Base-by-base conservation (phyloP, 108 stramenopile genomes). In the Heterococcus sp. region DNA sequence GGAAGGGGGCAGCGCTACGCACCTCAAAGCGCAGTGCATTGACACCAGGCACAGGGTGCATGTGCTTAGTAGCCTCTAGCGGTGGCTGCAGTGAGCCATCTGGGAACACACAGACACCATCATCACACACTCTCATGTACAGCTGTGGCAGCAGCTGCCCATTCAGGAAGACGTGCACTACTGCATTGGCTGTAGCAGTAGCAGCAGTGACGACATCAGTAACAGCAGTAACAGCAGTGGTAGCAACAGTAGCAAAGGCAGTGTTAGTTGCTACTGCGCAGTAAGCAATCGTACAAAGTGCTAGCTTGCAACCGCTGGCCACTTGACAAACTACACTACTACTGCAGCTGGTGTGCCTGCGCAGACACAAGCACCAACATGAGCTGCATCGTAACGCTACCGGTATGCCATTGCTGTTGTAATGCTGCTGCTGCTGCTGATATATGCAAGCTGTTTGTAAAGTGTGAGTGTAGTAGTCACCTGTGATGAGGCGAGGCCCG, bases 1-100 rank as follows among this genome's bases (percentile, higher is more conserved):
- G n/a, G n/a, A n/a, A n/a, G n/a, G n/a, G n/a, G n/a, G n/a, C n/a
- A n/a, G n/a, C n/a, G n/a, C n/a, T n/a, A 69, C 77, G 70, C n/a
- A 78, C 69, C 69, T 78, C 77, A 32, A 78, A 78, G 77, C 77
- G 77, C 2, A 78, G 32, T 31, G 38, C 38, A 63, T 78, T 78
- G 69, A 78, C 21, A 2, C 77, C 77, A 35, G 36, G 30, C 69
- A 78, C 29, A 0, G 77, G 63, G 1, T 71, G 58, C 46, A 58
- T 58, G 21, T 58, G 14, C 14, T 14, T 14, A 8, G 46, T 58
- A 8, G 46, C 46, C 14, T 21, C 8, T 4, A 26, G 2, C 37
- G 77, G 40, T 1, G 77, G 77, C 3, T 78, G 77, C 35, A 63
- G 33, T 35, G 32, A 34, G 0, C 77, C 77, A 32, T 71, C 77